Conservation (phyloP, 331 rosid species). For the Saraca asoca region DNA sequence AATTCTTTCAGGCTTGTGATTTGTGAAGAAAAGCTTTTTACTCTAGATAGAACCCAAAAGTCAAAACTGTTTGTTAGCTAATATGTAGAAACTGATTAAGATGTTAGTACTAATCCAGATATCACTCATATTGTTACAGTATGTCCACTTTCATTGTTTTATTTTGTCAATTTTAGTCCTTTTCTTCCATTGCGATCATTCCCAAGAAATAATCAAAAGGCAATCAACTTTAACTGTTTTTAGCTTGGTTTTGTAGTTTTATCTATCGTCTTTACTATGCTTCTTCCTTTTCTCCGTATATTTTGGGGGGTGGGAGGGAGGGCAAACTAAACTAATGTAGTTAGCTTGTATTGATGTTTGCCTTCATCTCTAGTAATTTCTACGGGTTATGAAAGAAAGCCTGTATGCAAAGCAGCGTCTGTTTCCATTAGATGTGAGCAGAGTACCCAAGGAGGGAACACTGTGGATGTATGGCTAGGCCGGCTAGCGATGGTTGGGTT, state of each 20-base stretch:
- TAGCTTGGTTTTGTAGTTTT: conserved; percentile 1
- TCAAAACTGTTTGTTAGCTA: conserved; percentile 9
- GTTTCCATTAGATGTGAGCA: conserved; percentile 78
- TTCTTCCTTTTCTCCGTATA: background rate
- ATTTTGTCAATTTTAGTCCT: background rate
- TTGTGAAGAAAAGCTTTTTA: background rate
- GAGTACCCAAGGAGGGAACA: conserved; percentile 52
- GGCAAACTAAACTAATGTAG: background rate
- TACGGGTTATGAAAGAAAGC: conserved; percentile 48
- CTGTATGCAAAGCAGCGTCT: conserved; percentile 45
- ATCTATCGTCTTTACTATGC: background rate
- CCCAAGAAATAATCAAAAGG: conserved; percentile 13
- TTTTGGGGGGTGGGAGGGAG: background rate
- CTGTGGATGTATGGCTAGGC: conserved; percentile 90
- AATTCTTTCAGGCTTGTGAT: background rate
- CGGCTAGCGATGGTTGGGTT: conserved; percentile 89
- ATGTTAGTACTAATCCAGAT: background rate
- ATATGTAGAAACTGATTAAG: conserved; percentile 15
- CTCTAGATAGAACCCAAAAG: background rate
- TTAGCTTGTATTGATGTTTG: conserved; percentile 13
- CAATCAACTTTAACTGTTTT: background rate
- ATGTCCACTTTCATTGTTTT: background rate
- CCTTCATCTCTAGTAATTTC: conserved; percentile 47
- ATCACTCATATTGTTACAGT: background rate
- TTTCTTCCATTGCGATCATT: background rate